Base-by-base conservation (phyloP, 768 basidiomycete species). In the Exsudoporus frostii region DNA sequence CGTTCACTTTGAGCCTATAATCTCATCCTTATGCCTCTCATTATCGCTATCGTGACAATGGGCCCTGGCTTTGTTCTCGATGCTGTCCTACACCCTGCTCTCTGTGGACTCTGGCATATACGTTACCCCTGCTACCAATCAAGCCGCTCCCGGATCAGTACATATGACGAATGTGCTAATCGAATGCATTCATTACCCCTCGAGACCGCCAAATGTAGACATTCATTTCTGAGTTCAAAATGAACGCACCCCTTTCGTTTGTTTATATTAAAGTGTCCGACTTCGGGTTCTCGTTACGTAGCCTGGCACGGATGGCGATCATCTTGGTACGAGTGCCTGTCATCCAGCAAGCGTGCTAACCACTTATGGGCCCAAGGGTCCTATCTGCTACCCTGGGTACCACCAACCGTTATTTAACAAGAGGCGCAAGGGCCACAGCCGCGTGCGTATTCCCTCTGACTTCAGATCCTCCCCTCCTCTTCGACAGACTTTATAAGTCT, bases 1-100 rank as follows among this genome's bases (percentile, higher is more conserved):
- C 66, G 55, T 59, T 69, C 68, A 22, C 70, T 73, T 37, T 67
- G 69, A 67, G 66, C 53, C 15, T 32, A 33, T 62, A 55, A 50
- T 62, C 59, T 61, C 36, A 42, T 70, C 63, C 64, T 65, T 69
- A 65, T 69, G 61, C 56, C 58, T 58, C 38, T 58, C 56, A 58
- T 66, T 70, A 66, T 64, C 58, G 58, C 48, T 63, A 48, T 68
- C 68, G 65, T 54, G 55, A 59, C 52, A 45, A 56, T 51, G 44
- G 47, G 61, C 53, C 37, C 10, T 47, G 48, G 56, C 53, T 55
- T 64, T 65, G 62, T 58, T 58, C 56, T 55, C 57, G 64, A 62
- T 62, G 55, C 63, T 63, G 50, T 64, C 51, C 50, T 62, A 33
- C 41, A 39, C 34, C 7, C 47, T 51, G 54, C 50, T 57, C 47